phyloP scores from a whole-genome alignment of 495 filamentous ascomycete genomes.

The Xeromyces bisporus region DNA sequence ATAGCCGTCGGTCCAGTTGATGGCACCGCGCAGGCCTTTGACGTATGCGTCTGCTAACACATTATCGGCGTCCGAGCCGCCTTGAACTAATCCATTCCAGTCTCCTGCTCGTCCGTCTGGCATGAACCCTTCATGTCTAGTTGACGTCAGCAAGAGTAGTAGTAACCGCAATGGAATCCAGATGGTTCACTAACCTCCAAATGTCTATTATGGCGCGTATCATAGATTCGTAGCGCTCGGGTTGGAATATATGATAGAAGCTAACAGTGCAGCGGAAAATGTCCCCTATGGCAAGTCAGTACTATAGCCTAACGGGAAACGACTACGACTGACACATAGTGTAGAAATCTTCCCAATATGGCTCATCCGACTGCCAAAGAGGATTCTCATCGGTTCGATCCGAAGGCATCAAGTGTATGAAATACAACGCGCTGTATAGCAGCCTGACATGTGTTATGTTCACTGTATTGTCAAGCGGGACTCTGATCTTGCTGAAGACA shows the following conservation, averaged over 20 bases:
- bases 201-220: constrained; percentile 57
- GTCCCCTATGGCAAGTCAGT: constrained; percentile 22
- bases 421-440: constrained; percentile 51
- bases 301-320: not conserved
- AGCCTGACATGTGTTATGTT: constrained; percentile 37
- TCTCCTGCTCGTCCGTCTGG: constrained; percentile 52
- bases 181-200: too few species aligned
- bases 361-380: constrained; percentile 44
- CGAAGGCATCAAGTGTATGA: constrained; percentile 53
- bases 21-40: constrained; percentile 45
- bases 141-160: too few species aligned
- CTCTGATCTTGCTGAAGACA: constrained; percentile 46
- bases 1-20: constrained; percentile 57
- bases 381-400: constrained; percentile 62
- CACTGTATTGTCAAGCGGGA: constrained; percentile 37
- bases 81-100: constrained; percentile 55
- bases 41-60: constrained; percentile 61
- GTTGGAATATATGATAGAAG: constrained; percentile 49
- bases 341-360: constrained; percentile 36
- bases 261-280: constrained; percentile 46
- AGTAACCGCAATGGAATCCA: too few species aligned
- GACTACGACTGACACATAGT: constrained; percentile 23
- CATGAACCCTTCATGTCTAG: constrained; percentile 46
- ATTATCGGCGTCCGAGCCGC: constrained; percentile 59
- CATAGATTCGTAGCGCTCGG: constrained; percentile 43